A percentile compares a stretch with the other conserved stretches of the same genome.
phyloP scores from a whole-genome alignment of 2,329 filamentous ascomycete genomes.

The Acrocalymma vagum region DNA sequence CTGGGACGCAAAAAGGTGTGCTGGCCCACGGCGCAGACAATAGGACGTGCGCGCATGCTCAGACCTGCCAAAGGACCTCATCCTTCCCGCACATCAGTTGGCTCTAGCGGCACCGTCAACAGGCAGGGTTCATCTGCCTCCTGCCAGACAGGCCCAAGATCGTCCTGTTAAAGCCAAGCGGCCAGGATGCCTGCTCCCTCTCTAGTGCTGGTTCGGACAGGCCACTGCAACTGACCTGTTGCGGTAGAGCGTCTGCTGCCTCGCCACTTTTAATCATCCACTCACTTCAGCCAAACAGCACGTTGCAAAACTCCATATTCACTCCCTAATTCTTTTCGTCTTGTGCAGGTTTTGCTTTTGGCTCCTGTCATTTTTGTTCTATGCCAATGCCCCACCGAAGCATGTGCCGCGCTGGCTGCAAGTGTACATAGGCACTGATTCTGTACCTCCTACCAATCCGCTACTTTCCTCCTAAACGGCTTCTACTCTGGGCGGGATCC shows the following conservation, averaged over 20 bases:
- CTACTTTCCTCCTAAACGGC: slow-evolving; percentile 23
- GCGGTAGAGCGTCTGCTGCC: slow-evolving; percentile 39
- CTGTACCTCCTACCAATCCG: slow-evolving; percentile 34
- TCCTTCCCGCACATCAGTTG: slow-evolving; percentile 51
- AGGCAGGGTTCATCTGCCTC: slow-evolving; percentile 34
- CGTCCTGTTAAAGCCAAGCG: slow-evolving; percentile 38
- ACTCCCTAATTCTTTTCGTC: slow-evolving; percentile 40
- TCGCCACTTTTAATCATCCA: slow-evolving; percentile 51
- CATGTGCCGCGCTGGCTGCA: slow-evolving; percentile 27
- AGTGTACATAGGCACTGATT: slow-evolving; percentile 35
- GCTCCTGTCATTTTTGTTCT: slow-evolving; percentile 32
- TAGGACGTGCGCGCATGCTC: slow-evolving; percentile 19
- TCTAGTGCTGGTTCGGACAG: slow-evolving; percentile 35
- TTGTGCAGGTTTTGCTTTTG: slow-evolving; percentile 42
- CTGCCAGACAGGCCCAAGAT: slow-evolving; percentile 43
- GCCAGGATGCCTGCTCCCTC: slow-evolving; percentile 41
- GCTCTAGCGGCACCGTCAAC: slow-evolving; percentile 44
- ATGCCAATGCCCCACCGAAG: slow-evolving; percentile 33
- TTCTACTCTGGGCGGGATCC: slow-evolving; percentile 25
- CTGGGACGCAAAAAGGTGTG: slow-evolving; percentile 26
- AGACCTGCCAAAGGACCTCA: slow-evolving; percentile 26
- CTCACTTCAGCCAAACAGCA: slow-evolving; percentile 43
- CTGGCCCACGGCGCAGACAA: slow-evolving; percentile 29
- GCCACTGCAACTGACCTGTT: slow-evolving; percentile 33
- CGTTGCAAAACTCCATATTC: slow-evolving; percentile 39